Conservation (phyloP, 331 rosid genomes). For the Malus hybrid region DNA sequence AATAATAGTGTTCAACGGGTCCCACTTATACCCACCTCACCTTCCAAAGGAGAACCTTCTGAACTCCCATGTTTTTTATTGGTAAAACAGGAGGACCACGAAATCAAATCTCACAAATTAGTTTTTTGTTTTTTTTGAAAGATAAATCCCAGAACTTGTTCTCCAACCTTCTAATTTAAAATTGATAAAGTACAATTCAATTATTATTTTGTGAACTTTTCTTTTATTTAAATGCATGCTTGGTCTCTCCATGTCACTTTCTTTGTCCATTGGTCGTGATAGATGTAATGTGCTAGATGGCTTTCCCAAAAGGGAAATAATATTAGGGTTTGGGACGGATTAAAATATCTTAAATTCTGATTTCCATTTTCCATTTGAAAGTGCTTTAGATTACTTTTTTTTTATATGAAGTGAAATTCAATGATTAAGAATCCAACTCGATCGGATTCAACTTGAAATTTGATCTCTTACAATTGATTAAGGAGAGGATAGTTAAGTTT, state of each 20-base stretch:
- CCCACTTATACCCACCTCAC: background rate
- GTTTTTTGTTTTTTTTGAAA: too few species aligned
- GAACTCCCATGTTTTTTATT: background rate
- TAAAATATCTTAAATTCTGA: too few species aligned
- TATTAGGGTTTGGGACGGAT: background rate
- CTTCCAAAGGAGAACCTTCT: background rate
- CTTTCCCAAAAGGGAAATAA: constrained; percentile 26
- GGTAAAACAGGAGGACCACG: background rate
- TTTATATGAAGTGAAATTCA: too few species aligned
- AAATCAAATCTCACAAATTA: too few species aligned
- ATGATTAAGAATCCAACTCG: too few species aligned
- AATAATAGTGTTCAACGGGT: background rate
- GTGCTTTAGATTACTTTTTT: too few species aligned
- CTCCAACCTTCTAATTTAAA: background rate
- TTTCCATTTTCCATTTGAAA: too few species aligned
- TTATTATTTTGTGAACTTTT: background rate
- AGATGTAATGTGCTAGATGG: background rate
- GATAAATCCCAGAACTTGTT: background rate
- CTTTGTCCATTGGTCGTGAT: background rate
- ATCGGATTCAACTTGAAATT: too few species aligned
- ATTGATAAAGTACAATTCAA: background rate
- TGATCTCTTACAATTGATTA: too few species aligned
- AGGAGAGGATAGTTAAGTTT: too few species aligned
- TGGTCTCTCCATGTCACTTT: background rate
- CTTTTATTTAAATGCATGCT: background rate